Evolutionary conservation across 2,329 filamentous ascomycete species (phyloP), one percentile per base, ranked within the genome.

Genomic region (Penicillium verrucosum): DNA sequence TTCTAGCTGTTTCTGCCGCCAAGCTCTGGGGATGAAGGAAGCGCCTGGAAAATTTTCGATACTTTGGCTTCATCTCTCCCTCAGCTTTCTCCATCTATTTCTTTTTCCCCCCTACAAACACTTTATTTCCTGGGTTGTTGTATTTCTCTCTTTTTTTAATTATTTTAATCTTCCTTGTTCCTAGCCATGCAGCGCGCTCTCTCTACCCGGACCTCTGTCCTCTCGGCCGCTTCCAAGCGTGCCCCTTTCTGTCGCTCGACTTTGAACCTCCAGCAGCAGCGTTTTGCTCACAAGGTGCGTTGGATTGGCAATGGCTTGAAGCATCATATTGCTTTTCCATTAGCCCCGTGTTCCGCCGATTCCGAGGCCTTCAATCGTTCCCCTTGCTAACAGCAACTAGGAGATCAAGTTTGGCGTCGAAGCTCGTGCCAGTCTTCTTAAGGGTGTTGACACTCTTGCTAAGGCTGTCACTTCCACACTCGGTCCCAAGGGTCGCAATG

Each of bases 361-460:
- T 57, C 64, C 68, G 61, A 68, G 57, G 53, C 23, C 9, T 27
- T 37, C 36, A 12, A n/a, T 48, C 21, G 43, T 42, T 45, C 56
- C 60, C 55, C 50, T 54, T 62, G 47, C 72, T 78, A 53, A 78
- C 67, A 48, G 51, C 65, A 43, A 65, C 56, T 65, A 97, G 92
- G 94, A 99, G 77, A 85, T 99, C 75, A 97, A 96, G 82, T 99
- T 99, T 67, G 94, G 94, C 72, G 93, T 97, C 64, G 94, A 99
- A 77, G 94, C 82, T 69, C 89, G 94, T 75, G 92, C 92, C 70
- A 77, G 91, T 68, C 87, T 99, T 62, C 85, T 99, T 66, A 87
- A 88, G 73, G 94, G 94, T 85, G 92, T 97, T 65, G 94, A 99
- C 77, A 97, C 94, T 67, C 87, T 99, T 64, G 92, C 94, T 70